Conservation (phyloP, 2,329 filamentous ascomycete species). For the Penicillium sp. region DNA sequence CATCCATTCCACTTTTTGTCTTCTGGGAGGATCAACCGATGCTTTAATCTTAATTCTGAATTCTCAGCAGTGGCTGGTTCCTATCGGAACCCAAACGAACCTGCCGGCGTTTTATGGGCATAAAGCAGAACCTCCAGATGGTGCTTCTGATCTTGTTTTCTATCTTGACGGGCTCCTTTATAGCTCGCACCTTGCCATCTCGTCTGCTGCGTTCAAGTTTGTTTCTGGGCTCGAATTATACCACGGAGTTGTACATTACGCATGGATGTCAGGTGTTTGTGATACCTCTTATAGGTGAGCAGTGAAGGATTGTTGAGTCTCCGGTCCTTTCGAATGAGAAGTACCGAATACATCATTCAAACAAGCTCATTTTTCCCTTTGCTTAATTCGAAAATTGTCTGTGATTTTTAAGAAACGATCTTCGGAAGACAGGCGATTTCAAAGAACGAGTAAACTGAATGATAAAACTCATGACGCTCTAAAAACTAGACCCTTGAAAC, state of each 20-base stretch:
- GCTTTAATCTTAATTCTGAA: not conserved
- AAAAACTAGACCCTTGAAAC: slow-evolving; percentile 15
- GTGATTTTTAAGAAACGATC: too few relatives aligned
- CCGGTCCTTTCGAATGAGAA: too few relatives aligned
- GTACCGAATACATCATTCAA: too few relatives aligned
- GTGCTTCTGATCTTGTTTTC: slow-evolving; percentile 2
- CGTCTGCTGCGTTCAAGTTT: not conserved
- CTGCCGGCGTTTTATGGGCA: slow-evolving; percentile 10
- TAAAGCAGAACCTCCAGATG: slow-evolving; percentile 7
- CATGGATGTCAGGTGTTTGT: slow-evolving; percentile 17
- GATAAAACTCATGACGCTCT: slow-evolving; percentile 1
- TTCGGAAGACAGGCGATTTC: too few relatives aligned
- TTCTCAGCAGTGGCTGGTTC: too few relatives aligned
- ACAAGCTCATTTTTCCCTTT: too few relatives aligned
- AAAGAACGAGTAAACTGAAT: too few relatives aligned
- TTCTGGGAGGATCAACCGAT: not conserved
- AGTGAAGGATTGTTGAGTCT: not conserved
- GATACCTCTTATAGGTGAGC: not conserved
- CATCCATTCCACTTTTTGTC: not conserved
- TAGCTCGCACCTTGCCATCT: too few relatives aligned
- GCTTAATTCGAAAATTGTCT: too few relatives aligned
- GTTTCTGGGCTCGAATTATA: slow-evolving; percentile 10
- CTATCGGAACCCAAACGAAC: not conserved
- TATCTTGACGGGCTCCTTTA: not conserved
- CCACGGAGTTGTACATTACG: slow-evolving; percentile 22